phyloP scores from a whole-genome alignment of 169 alveolate genomes.

The Plasmodium reichenowi region DNA sequence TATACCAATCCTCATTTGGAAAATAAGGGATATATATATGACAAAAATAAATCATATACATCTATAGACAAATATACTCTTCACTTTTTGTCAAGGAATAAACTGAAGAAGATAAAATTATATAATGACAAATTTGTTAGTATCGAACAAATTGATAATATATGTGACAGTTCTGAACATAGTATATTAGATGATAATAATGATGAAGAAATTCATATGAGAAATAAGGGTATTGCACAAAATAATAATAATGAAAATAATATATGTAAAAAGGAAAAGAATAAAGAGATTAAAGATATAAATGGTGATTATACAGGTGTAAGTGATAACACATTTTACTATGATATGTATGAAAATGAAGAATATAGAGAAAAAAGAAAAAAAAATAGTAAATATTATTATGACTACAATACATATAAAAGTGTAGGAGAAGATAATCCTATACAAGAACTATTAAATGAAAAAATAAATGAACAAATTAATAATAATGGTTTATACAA shows the following conservation, averaged over 20 bases:
- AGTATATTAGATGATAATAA: constrained; percentile 8
- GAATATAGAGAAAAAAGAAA: not conserved
- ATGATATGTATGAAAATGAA: constrained; percentile 60
- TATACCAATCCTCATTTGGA: too few species aligned
- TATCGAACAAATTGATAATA: constrained; percentile 25
- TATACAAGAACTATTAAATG: not conserved
- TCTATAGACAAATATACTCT: too few species aligned
- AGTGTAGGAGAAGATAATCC: not conserved
- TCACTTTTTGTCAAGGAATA: not conserved
- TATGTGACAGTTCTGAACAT: constrained; percentile 12
- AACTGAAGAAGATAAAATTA: not conserved
- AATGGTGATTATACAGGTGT: constrained; percentile 18
- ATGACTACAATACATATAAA: constrained; percentile 2
- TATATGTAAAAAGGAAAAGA: not conserved
- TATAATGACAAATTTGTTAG: constrained; percentile 51
- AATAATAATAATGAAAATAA: not conserved
- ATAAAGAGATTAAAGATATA: not conserved
- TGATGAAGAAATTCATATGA: not conserved
- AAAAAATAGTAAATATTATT: not conserved
- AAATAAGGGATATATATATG: too few species aligned
- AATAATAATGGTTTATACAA: constrained; percentile 3
- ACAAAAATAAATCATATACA: too few species aligned
- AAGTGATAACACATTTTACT: constrained; percentile 43
- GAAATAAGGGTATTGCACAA: not conserved
- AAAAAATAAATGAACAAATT: not conserved